Evolutionary conservation across 495 filamentous ascomycete genomes (phyloP).

Genomic region (Xylaria sp.): DNA sequence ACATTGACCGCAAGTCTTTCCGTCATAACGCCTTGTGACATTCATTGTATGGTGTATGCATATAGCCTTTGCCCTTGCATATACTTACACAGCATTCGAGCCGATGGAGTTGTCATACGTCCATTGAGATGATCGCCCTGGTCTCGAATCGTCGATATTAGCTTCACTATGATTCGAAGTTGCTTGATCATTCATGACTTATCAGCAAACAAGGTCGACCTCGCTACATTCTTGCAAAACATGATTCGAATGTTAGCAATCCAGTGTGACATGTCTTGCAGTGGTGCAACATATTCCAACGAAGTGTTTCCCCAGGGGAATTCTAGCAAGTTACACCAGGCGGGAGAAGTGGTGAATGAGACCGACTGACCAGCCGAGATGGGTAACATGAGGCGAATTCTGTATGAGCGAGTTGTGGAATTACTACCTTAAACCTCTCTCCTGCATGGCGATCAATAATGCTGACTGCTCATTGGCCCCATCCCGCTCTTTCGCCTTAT

Average conservation of each 20-base stretch:
- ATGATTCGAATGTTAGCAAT: conserved; percentile 14
- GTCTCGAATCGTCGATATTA: not conserved
- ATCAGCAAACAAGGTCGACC: conserved; percentile 9
- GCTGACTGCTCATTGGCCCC: conserved; percentile 21
- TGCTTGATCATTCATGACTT: not conserved
- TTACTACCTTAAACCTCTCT: not conserved
- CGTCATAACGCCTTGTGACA: not conserved
- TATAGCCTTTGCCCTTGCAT: not conserved
- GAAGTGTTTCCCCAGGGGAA: conserved; percentile 7
- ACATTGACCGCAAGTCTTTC: conserved; percentile 1
- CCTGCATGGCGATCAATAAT: not conserved
- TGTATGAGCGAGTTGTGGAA: not conserved
- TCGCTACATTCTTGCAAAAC: conserved; percentile 16
- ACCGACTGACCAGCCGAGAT: conserved; percentile 6
- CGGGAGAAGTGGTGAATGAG: not conserved
- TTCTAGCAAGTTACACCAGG: conserved; percentile 18
- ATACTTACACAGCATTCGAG: not conserved
- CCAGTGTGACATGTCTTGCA: conserved; percentile 17
- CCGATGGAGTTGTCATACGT: not conserved
- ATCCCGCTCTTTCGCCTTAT: conserved; percentile 14
- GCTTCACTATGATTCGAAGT: conserved; percentile 1
- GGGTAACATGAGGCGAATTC: conserved; percentile 26
- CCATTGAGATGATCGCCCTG: not conserved
- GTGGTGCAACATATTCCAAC: not conserved
- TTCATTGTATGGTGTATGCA: not conserved